Percentiles rank a stretch among this genome's conserved stretches.
Evolutionary conservation across 192 early-diverging fungal genomes (phyloP).

Genomic region (Phlyctochytrium bullatum): DNA sequence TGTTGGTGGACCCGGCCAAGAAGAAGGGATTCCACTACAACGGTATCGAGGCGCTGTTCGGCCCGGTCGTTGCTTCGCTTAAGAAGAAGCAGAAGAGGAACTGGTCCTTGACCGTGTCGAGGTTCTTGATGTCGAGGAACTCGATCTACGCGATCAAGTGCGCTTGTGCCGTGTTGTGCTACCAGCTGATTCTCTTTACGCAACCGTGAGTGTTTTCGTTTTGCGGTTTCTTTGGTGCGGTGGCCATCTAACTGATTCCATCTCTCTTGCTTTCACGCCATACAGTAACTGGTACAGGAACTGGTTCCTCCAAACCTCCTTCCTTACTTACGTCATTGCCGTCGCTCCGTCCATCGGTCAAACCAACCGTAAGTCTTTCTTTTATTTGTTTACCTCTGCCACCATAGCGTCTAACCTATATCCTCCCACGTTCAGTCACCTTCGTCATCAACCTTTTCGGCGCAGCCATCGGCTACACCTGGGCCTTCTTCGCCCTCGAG

Average conservation of each 20-base stretch:
- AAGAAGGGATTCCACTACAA: background rate
- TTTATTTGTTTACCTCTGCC: too few relatives aligned
- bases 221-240: too few relatives aligned
- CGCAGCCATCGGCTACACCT: background rate
- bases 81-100: background rate
- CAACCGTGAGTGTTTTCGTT: conserved; percentile 1
- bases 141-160: conserved; percentile 7
- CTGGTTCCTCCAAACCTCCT: conserved; percentile 4
- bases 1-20: background rate
- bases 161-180: background rate
- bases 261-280: background rate
- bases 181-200: conserved; percentile 1
- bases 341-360: conserved; percentile 14
- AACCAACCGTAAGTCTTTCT: too few relatives aligned
- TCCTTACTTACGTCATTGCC: conserved; percentile 11
- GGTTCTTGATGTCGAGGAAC: background rate
- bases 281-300: conserved; percentile 1
- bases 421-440: too few relatives aligned
- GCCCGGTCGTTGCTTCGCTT: background rate
- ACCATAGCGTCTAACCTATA: too few relatives aligned
- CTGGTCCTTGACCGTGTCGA: background rate
- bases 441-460: conserved; percentile 4
- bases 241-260: too few relatives aligned
- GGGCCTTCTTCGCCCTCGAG: background rate
- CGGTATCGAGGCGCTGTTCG: too few relatives aligned